A percentile compares a stretch with the other conserved stretches of the same genome.
Evolutionary conservation across 805 yeast genomes (phyloP).

Genomic region (Cyberlindnera japonica): DNA sequence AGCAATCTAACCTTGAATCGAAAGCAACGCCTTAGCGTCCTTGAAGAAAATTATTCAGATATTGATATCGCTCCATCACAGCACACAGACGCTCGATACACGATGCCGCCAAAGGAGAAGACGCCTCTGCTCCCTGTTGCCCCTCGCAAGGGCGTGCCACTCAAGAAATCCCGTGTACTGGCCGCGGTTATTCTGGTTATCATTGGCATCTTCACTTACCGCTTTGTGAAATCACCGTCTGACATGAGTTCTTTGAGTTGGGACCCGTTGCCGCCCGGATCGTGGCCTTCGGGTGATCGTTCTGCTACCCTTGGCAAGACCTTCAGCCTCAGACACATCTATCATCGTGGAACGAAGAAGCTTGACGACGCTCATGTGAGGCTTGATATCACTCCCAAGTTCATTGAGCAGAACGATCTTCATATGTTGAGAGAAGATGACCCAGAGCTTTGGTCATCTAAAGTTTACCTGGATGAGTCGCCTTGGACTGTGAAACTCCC

Average conservation of each 20-base stretch:
- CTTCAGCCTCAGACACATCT: constrained; percentile 51
- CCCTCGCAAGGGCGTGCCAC: neutral
- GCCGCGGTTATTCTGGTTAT: neutral
- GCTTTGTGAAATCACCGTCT: neutral
- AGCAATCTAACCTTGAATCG: no score
- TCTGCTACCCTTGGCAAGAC: constrained; percentile 5
- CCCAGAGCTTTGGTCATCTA: constrained; percentile 14
- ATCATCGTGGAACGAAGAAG: constrained; percentile 56
- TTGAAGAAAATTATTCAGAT: neutral
- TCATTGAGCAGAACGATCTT: constrained; percentile 24
- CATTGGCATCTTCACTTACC: neutral
- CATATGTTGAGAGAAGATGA: constrained; percentile 5
- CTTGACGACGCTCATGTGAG: constrained; percentile 42
- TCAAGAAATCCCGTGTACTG: neutral
- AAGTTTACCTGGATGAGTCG: constrained; percentile 29
- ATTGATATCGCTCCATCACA: no score
- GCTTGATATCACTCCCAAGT: constrained; percentile 46
- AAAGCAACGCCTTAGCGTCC: no score
- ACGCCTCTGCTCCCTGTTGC: constrained; percentile 5
- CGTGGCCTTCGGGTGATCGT: no score
- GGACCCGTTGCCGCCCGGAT: neutral
- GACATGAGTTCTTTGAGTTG: neutral
- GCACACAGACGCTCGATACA: neutral
- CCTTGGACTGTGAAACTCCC: constrained; percentile 40
- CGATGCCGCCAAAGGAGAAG: constrained; percentile 6